phyloP scores from a whole-genome alignment of 306 rosid species.

The Ziziphus jujuba region DNA sequence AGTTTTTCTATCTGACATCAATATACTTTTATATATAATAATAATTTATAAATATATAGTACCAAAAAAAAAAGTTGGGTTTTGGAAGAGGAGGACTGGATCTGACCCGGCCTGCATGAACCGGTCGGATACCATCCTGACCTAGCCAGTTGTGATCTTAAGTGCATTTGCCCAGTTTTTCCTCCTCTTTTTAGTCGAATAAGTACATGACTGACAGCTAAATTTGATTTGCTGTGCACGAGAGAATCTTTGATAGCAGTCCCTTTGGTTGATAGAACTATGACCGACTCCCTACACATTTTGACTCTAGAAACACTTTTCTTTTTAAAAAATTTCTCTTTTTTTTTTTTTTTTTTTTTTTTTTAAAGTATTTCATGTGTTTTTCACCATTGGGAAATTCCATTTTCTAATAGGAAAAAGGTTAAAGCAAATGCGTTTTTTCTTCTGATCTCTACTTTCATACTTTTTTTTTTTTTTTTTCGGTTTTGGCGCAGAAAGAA shows the following conservation, averaged over 20 bases:
- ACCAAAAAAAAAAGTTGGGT: constrained; percentile 29
- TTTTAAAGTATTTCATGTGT: background rate
- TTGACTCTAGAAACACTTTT: background rate
- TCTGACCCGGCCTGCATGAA: constrained; percentile 75
- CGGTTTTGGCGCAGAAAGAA: constrained; percentile 8
- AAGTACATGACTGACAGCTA: constrained; percentile 44
- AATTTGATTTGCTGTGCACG: constrained; percentile 45
- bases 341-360: background rate
- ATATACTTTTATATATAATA: constrained; percentile 13
- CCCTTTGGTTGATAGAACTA: constrained; percentile 18
- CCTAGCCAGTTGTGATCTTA: constrained; percentile 67
- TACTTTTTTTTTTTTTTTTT: background rate
- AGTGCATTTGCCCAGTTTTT: constrained; percentile 42
- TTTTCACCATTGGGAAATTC: background rate
- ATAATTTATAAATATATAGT: constrained; percentile 10
- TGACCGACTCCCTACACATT: background rate
- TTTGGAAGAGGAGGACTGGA: constrained; percentile 15
- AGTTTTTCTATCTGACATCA: constrained; percentile 29
- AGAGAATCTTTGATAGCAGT: constrained; percentile 40
- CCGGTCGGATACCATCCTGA: constrained; percentile 71
- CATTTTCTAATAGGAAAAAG: background rate
- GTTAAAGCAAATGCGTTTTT: background rate
- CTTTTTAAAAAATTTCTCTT: background rate
- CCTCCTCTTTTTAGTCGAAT: constrained; percentile 25
- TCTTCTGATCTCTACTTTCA: background rate